These are phyloP conservation scores for Xylariaceae sp. DNA, from an alignment of 2,329 filamentous ascomycete genomes.

Conservation along the genomic window DNA sequence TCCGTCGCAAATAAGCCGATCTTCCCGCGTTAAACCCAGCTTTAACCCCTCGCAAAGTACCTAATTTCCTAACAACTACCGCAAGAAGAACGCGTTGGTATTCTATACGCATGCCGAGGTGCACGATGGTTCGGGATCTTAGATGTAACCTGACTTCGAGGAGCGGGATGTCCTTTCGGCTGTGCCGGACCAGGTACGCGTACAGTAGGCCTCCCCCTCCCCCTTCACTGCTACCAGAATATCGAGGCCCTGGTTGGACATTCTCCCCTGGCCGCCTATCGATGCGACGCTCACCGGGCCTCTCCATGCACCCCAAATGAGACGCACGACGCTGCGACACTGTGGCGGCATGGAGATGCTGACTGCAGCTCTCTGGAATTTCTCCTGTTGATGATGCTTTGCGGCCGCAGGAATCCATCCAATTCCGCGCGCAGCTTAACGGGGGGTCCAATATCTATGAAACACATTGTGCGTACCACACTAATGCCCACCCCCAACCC, in stretches of 20 bases:
- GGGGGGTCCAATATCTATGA: constrained; percentile 23
- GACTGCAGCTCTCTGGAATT: background rate
- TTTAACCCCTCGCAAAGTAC: too few relatives aligned
- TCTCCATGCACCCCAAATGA: background rate
- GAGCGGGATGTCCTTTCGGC: background rate
- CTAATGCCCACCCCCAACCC: background rate
- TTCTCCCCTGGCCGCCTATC: background rate
- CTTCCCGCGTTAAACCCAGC: too few relatives aligned
- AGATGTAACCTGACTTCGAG: background rate
- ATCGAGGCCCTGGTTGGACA: background rate
- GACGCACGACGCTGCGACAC: background rate
- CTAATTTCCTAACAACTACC: too few relatives aligned
- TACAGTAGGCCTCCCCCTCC: background rate
- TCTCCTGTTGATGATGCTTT: constrained; percentile 2
- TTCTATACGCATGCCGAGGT: background rate
- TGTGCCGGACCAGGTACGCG: background rate
- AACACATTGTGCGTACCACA: constrained; percentile 18
- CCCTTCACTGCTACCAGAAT: background rate
- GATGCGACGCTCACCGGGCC: background rate
- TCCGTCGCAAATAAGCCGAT: too few relatives aligned
- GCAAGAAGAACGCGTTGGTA: too few relatives aligned
- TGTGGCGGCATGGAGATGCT: background rate
- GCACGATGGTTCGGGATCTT: background rate
- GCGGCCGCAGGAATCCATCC: constrained; percentile 5
- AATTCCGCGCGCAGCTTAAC: constrained; percentile 13